phyloP scores from a whole-genome alignment of 2,329 filamentous ascomycete species.

The Ophiosphaerella narmari region DNA sequence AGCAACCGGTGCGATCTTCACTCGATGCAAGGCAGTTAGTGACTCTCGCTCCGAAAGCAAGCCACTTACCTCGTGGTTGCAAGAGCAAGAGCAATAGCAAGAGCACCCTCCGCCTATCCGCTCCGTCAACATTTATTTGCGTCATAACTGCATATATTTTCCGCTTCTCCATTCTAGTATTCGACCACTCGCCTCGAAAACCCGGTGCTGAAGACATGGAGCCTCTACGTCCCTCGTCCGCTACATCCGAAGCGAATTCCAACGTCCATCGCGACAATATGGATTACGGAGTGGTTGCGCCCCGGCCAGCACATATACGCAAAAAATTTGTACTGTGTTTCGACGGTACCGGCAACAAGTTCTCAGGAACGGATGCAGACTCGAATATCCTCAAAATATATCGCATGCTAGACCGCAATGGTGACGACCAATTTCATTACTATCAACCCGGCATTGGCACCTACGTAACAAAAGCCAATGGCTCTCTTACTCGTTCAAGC shows the following conservation, averaged over 20 bases:
- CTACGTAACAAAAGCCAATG: slow-evolving; percentile 60
- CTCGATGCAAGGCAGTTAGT: slow-evolving; percentile 1
- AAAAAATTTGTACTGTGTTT: slow-evolving; percentile 65
- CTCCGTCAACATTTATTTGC: not conserved
- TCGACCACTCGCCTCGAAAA: not conserved
- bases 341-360: slow-evolving; percentile 51
- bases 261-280: slow-evolving; percentile 12
- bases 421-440: slow-evolving; percentile 59
- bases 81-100: not conserved
- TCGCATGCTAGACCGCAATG: slow-evolving; percentile 68
- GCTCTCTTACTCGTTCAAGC: slow-evolving; percentile 63
- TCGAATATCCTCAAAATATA: slow-evolving; percentile 68
- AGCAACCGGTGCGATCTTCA: slow-evolving; percentile 1
- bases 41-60: not conserved
- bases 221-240: slow-evolving; percentile 2
- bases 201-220: slow-evolving; percentile 9
- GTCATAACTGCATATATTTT: too few species aligned
- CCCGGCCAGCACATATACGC: slow-evolving; percentile 33
- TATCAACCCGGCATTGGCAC: slow-evolving; percentile 67
- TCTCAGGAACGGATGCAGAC: slow-evolving; percentile 47
- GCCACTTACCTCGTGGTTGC: slow-evolving; percentile 1
- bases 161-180: too few species aligned
- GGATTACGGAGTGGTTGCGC: slow-evolving; percentile 14
- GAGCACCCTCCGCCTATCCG: too few species aligned
- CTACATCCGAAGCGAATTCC: slow-evolving; percentile 1